Percentiles rank a stretch among this genome's conserved stretches.
These are phyloP conservation scores for Chaetoceros muelleri DNA, from an alignment of 108 stramenopile species.

Conservation along the genomic window DNA sequence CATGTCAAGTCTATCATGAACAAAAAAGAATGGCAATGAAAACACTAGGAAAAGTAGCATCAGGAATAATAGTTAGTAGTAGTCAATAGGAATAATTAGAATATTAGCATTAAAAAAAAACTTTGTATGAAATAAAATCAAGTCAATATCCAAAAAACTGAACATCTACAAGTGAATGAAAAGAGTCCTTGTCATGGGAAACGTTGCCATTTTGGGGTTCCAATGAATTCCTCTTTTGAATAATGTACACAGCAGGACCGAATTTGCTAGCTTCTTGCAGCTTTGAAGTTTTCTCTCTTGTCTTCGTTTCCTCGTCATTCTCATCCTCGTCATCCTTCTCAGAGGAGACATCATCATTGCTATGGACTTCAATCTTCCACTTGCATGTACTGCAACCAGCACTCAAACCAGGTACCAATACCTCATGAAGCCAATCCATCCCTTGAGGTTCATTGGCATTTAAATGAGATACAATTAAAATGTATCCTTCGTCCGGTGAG, in stretches of 20 bases:
- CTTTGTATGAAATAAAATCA: not conserved
- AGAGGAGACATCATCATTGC: slow-evolving; percentile 24
- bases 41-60: not conserved
- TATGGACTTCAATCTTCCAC: slow-evolving; percentile 75
- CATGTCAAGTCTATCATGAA: slow-evolving; percentile 51
- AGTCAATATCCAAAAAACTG: not conserved
- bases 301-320: slow-evolving; percentile 9
- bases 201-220: too few species aligned
- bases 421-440: slow-evolving; percentile 45
- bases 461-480: slow-evolving; percentile 58
- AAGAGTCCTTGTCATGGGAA: slow-evolving; percentile 1
- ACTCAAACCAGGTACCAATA: slow-evolving; percentile 50
- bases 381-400: slow-evolving; percentile 13
- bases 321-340: slow-evolving; percentile 24
- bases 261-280: slow-evolving; percentile 10
- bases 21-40: not conserved
- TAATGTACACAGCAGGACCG: slow-evolving; percentile 48
- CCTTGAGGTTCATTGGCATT: slow-evolving; percentile 49
- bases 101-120: too few species aligned
- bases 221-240: slow-evolving; percentile 27
- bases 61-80: too few species aligned
- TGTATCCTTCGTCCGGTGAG: slow-evolving; percentile 23
- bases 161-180: not conserved
- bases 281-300: too few species aligned
- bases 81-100: too few species aligned